Evolutionary conservation across 495 filamentous ascomycete genomes (phyloP), one percentile per base, ranked within the genome.

Genomic region (Penicillium ochrochloron): DNA sequence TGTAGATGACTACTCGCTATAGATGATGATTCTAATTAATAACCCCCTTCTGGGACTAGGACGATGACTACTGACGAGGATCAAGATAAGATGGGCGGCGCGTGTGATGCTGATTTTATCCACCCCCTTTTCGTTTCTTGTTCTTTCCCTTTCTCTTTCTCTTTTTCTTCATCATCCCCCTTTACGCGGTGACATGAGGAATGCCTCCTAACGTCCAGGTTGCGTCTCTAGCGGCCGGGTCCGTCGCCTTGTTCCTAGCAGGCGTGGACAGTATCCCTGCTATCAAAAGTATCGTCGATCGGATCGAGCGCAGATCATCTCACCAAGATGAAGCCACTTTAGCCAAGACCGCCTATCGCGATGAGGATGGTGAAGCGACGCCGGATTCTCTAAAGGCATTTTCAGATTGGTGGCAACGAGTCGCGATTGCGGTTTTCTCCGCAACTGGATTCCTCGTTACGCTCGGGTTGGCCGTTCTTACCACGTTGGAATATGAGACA

Each of bases 301-400:
- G 71, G 27, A 54, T 74, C 41, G 63, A 39, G n/a, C 66, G 67
- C 21, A 63, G 34, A 52, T 31, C 66, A 11, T 62, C 69, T 9
- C 65, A 23, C 10, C 57, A 71, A 11, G 70, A 77, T 27, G 67
- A 73, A 9, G 44, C 63, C 5, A 58, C 39, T 11, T 11, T 73
- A 21, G 72, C 69, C 6, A 68, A 67, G 34, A 63, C 61, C 5
- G 68, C 46, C 10, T 76, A 77, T 51, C 59, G 71, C 21, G 75
- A 77, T 54, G 68, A 74, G 17, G 75, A 77, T 53, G 75, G 75
- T 12, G 69, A 74, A 19, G 75, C 73, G 2, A 70, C 71, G 8
- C 66, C 69, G 42, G 71, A 73, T 58, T 75, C 75, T 3, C 57
- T 75, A 5, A 66, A 63, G 0, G 71, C 61, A 3, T 77, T 75